Percentiles rank a stretch among this genome's conserved stretches.
Evolutionary conservation across 805 yeast species (phyloP).

Genomic region (Pichia scutulata): DNA sequence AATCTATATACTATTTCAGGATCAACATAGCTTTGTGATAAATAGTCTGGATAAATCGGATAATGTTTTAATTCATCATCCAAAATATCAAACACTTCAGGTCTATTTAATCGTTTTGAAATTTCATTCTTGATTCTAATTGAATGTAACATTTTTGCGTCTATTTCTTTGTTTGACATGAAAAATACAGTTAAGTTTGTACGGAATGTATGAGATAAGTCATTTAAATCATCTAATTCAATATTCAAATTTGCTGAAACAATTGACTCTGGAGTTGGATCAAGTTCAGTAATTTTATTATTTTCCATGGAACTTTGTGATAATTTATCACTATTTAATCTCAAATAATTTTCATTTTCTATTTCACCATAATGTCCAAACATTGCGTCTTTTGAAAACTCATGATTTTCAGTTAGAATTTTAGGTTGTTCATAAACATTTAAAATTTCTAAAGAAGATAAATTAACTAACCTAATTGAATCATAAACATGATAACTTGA

Average conservation of each 20-base stretch:
- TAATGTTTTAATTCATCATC: background rate
- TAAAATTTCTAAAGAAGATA: slow-evolving; percentile 12
- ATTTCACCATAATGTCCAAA: slow-evolving; percentile 2
- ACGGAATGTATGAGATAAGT: background rate
- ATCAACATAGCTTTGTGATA: background rate
- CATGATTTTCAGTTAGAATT: background rate
- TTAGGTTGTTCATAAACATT: background rate
- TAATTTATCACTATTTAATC: background rate
- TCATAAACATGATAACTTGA: slow-evolving; percentile 12
- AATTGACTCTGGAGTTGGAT: slow-evolving; percentile 1
- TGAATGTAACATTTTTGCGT: slow-evolving; percentile 1
- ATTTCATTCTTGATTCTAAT: background rate
- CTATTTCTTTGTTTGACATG: slow-evolving; percentile 9
- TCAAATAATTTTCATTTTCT: background rate
- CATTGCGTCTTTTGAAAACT: background rate
- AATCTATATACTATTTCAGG: slow-evolving; percentile 10
- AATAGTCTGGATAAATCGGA: slow-evolving; percentile 3
- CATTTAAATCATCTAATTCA: background rate
- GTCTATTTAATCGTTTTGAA: background rate
- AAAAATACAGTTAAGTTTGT: slow-evolving; percentile 14
- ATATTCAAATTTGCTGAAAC: background rate
- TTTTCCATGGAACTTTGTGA: background rate
- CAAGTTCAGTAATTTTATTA: background rate
- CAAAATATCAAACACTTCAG: background rate
- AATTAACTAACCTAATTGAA: slow-evolving; percentile 20